Conservation (phyloP, 2,329 filamentous ascomycete genomes). For the Phoma sp. region DNA sequence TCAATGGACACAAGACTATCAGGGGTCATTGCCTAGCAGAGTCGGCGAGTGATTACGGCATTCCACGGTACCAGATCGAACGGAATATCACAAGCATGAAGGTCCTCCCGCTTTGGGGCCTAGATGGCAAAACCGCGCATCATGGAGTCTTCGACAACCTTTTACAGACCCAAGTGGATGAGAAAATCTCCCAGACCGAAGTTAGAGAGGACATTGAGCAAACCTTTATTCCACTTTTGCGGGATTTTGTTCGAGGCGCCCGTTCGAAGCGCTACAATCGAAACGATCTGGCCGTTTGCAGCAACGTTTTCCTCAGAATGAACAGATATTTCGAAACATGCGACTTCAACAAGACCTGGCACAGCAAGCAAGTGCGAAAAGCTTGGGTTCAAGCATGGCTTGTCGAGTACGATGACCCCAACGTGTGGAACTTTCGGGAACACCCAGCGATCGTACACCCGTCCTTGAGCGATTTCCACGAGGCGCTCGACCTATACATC, state of each 20-base stretch:
- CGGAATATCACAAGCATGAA: slow-evolving; percentile 54
- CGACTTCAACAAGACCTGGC: slow-evolving; percentile 22
- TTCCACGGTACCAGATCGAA: no score
- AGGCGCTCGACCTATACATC: slow-evolving; percentile 21
- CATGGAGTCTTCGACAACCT: slow-evolving; percentile 54
- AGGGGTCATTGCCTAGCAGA: slow-evolving; percentile 55
- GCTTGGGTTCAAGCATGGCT: not conserved
- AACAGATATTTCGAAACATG: slow-evolving; percentile 57
- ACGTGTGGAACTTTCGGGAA: not conserved
- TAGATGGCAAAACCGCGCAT: slow-evolving; percentile 52
- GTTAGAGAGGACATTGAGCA: slow-evolving; percentile 46
- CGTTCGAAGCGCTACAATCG: slow-evolving; percentile 44
- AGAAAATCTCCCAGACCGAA: slow-evolving; percentile 44
- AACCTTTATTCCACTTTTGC: slow-evolving; percentile 52
- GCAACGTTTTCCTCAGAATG: slow-evolving; percentile 52
- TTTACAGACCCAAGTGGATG: slow-evolving; percentile 50
- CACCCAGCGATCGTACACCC: no score
- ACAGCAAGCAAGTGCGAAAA: not conserved
- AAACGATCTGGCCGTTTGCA: slow-evolving; percentile 48
- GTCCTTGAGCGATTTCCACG: not conserved
- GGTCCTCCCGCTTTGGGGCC: slow-evolving; percentile 52
- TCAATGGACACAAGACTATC: slow-evolving; percentile 53
- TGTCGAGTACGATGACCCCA: not conserved
- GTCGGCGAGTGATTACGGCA: slow-evolving; percentile 53
- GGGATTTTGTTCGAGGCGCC: slow-evolving; percentile 51